Evolutionary conservation across 306 rosid genomes (phyloP).

Genomic region (Adenanthera pavonina): DNA sequence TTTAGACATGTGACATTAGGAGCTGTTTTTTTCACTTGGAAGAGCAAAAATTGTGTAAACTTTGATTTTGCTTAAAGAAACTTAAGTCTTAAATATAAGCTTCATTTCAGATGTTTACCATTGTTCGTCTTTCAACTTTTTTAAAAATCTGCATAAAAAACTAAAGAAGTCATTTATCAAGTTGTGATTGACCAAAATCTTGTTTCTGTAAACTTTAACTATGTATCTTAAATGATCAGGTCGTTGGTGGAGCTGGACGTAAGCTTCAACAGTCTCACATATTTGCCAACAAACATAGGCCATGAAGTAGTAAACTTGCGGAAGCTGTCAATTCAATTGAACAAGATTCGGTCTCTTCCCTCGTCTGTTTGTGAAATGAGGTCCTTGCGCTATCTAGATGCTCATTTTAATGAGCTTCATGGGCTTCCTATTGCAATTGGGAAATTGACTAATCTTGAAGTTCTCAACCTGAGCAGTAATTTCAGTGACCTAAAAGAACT

Average conservation of each 20-base stretch:
- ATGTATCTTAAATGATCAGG: constrained; percentile 54
- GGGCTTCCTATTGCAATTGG: constrained; percentile 89
- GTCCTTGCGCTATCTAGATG: constrained; percentile 78
- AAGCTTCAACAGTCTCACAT: constrained; percentile 80
- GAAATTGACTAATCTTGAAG: constrained; percentile 63
- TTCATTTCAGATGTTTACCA: constrained; percentile 2
- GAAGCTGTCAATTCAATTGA: constrained; percentile 71
- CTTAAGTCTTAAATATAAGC: background rate
- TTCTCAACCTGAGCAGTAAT: constrained; percentile 78
- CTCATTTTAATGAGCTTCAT: constrained; percentile 88
- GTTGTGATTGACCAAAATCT: constrained; percentile 22
- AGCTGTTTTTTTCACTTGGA: background rate
- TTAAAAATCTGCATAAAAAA: background rate
- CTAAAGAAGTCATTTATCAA: background rate
- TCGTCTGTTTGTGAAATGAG: constrained; percentile 84
- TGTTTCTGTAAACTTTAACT: background rate
- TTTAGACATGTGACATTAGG: background rate
- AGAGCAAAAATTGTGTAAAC: background rate
- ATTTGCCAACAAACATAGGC: constrained; percentile 98
- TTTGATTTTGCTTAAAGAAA: background rate
- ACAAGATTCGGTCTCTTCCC: constrained; percentile 88
- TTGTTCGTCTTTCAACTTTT: background rate
- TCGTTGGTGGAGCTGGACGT: constrained; percentile 94
- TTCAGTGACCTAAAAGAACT: constrained; percentile 81
- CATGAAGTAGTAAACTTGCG: constrained; percentile 61